A percentile compares a stretch with the other conserved stretches of the same genome.
Conservation (phyloP, 2,329 filamentous ascomycete genomes). For the Atkinsonella texensis region DNA sequence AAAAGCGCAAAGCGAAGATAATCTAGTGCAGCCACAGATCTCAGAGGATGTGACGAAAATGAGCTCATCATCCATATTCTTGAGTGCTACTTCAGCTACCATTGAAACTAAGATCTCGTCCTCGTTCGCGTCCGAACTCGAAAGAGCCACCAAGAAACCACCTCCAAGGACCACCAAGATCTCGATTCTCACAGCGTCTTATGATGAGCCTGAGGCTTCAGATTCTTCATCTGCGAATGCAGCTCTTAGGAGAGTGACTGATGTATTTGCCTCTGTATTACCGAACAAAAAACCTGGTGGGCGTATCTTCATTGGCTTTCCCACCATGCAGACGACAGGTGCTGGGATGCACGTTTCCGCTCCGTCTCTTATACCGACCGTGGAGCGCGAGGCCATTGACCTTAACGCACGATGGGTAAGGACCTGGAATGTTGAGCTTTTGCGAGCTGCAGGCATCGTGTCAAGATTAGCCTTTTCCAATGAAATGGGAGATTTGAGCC, state of each 20-base stretch:
- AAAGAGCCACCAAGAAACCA: conserved; percentile 93
- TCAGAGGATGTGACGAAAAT: conserved; percentile 59
- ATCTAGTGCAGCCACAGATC: conserved; percentile 47
- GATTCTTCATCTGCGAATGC: conserved; percentile 34
- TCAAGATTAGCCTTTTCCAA: conserved; percentile 77
- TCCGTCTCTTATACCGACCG: conserved; percentile 90
- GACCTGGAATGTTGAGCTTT: conserved; percentile 89
- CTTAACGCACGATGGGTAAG: conserved; percentile 91
- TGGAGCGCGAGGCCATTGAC: conserved; percentile 93
- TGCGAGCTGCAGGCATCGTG: conserved; percentile 81
- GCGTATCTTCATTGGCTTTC: conserved; percentile 93
- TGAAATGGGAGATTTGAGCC: conserved; percentile 69
- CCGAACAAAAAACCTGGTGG: conserved; percentile 73
- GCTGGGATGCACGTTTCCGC: conserved; percentile 90
- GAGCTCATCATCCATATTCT: conserved; percentile 70
- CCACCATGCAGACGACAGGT: conserved; percentile 92
- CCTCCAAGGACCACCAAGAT: conserved; percentile 80
- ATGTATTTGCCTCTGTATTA: conserved; percentile 83
- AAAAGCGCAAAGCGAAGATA: conserved; percentile 51
- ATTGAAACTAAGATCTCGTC: conserved; percentile 64
- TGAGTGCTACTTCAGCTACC: conserved; percentile 75
- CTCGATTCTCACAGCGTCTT: conserved; percentile 81
- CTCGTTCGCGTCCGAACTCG: conserved; percentile 71
- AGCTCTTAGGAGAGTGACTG: conserved; percentile 44
- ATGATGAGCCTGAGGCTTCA: conserved; percentile 64